phyloP scores from a whole-genome alignment of 2,329 filamentous ascomycete species.

The Penicillium janthinellum region DNA sequence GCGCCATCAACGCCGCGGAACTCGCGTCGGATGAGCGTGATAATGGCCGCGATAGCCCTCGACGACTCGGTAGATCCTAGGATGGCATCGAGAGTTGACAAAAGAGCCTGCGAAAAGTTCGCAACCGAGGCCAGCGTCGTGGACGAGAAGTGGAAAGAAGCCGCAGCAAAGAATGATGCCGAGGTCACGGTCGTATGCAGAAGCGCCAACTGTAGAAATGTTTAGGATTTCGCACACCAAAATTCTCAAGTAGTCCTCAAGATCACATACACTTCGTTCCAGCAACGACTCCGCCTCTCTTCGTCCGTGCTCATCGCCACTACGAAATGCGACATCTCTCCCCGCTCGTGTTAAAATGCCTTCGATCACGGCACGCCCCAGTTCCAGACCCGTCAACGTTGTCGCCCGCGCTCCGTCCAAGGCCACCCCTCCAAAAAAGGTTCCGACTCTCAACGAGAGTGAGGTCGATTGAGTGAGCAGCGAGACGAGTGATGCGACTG shows the following conservation, averaged over 20 bases:
- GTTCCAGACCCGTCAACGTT: slow-evolving; percentile 48
- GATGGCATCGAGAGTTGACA: slow-evolving; percentile 50
- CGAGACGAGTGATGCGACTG: slow-evolving; percentile 49
- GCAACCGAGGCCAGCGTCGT: slow-evolving; percentile 47
- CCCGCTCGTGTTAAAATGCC: slow-evolving; percentile 48
- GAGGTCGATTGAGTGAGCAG: slow-evolving; percentile 49
- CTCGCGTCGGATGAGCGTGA: slow-evolving; percentile 50
- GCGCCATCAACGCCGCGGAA: slow-evolving; percentile 41
- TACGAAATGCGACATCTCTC: slow-evolving; percentile 46
- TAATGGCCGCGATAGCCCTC: slow-evolving; percentile 51
- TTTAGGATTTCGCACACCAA: slow-evolving; percentile 7
- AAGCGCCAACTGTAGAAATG: slow-evolving; percentile 40
- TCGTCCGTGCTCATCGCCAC: slow-evolving; percentile 51
- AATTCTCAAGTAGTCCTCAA: not conserved
- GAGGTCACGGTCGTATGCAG: slow-evolving; percentile 50
- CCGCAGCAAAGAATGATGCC: slow-evolving; percentile 50
- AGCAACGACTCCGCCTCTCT: slow-evolving; percentile 48
- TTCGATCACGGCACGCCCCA: slow-evolving; percentile 50
- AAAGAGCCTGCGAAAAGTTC: slow-evolving; percentile 46
- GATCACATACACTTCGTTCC: slow-evolving; percentile 47
- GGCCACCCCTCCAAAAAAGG: slow-evolving; percentile 47
- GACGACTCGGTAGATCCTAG: slow-evolving; percentile 53
- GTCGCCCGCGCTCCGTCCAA: slow-evolving; percentile 48
- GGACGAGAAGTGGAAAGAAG: slow-evolving; percentile 50
- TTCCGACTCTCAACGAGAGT: slow-evolving; percentile 46